A percentile compares a stretch with the other conserved stretches of the same genome.
phyloP scores from a whole-genome alignment of 2,329 filamentous ascomycete genomes.

The Fusarium luffae region DNA sequence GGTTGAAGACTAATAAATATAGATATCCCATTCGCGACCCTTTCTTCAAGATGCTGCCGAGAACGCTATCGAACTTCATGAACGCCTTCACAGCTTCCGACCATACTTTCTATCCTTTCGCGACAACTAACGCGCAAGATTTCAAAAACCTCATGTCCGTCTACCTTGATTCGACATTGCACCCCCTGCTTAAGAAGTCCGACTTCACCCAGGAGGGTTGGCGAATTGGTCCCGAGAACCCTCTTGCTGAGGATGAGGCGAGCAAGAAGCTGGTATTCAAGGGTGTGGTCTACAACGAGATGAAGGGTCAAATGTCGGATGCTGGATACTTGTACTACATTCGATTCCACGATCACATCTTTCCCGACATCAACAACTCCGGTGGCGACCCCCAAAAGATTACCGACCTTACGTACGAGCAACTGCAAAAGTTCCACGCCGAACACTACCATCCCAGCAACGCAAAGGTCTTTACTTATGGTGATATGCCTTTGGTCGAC shows the following conservation, averaged over 20 bases:
- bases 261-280: constrained; percentile 88
- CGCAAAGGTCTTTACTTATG: constrained; percentile 94
- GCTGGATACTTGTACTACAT: constrained; percentile 97
- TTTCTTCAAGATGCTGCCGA: constrained; percentile 99
- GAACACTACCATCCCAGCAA: constrained; percentile 98
- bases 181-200: constrained; percentile 87
- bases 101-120: constrained; percentile 97
- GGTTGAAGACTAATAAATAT: too few relatives aligned
- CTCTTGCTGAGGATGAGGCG: constrained; percentile 66
- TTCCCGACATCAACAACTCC: constrained; percentile 94
- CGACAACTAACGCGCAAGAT: constrained; percentile 94
- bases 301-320: constrained; percentile 99
- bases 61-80: constrained; percentile 99
- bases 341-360: constrained; percentile 92
- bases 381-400: constrained; percentile 97
- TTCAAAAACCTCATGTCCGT: constrained; percentile 97
- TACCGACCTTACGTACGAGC: constrained; percentile 91
- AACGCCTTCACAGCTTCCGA: constrained; percentile 97
- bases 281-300: constrained; percentile 98
- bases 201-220: constrained; percentile 98
- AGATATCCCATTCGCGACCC: constrained; percentile 98
- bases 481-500: constrained; percentile 85
- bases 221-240: constrained; percentile 94
- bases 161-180: constrained; percentile 93
- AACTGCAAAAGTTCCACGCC: constrained; percentile 87